Evolutionary conservation across 2,329 filamentous ascomycete species (phyloP), one percentile per base, ranked within the genome.

Genomic region (Dryadomyces quercus-mongolicae): DNA sequence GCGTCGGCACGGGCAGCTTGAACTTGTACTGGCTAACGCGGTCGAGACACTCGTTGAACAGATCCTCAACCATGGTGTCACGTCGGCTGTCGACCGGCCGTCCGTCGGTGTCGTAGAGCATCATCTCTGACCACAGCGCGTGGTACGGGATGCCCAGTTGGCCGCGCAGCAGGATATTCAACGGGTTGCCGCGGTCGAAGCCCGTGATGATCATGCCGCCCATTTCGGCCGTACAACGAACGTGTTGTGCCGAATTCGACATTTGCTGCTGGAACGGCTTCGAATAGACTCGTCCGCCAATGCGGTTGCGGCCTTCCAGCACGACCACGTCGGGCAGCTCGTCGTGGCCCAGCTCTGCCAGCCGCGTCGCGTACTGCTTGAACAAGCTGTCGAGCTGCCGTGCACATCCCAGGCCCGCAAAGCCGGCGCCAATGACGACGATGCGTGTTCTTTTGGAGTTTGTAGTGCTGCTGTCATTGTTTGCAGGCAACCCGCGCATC

Each of bases 171-270:
- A 98, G 82, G 50, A 91, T 81, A 65, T 96, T 94, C 61, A 98
- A 72, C 5, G 93, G 93, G 62, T 98, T 98, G 18, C 94, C 94
- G 60, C 88, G 82, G 60, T 97, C 90, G 66, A 97, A 98, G 0
- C 93, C 93, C 38, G 94, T 96, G 57, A 98, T 90, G 57, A 98
- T 97, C 76, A 98, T 95, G 54, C 92, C 93, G 31, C 93, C 93
- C 84, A 96, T 94, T 67, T 98, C 93, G 36, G 89, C 93, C 20
- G 91, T 97, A 64, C 85, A 86, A 51, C 81, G 74, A 57, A 53
- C 5, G 3, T 2, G 9, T 20, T 18, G 15, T 25, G 5, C 5
- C 20, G 16, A 2, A 10, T 38, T 22, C 25, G n/a, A n/a, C n/a
- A n/a, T n/a, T n/a, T 42, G 42, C 10, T 34, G 76, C 68, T 73